These are phyloP conservation scores for Dissophora globulifera DNA, from an alignment of 192 early-diverging fungal species.

Conservation along the genomic window DNA sequence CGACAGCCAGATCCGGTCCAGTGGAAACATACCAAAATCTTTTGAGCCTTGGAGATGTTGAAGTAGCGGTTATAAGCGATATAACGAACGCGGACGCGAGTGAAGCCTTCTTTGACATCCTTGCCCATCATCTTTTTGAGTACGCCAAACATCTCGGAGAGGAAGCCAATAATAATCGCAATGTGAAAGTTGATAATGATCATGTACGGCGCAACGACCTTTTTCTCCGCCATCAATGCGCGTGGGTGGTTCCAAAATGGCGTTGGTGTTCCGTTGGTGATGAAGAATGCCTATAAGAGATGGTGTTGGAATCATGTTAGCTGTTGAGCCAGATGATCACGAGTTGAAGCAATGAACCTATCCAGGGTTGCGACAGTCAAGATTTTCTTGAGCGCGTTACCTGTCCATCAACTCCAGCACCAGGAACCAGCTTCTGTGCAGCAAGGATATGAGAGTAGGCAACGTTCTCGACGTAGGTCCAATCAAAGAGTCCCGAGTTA, in stretches of 20 bases:
- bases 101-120: slow-evolving; percentile 77
- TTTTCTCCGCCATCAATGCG: slow-evolving; percentile 72
- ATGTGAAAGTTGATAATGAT: slow-evolving; percentile 67
- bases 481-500: slow-evolving; percentile 87
- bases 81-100: slow-evolving; percentile 81
- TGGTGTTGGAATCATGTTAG: too few relatives aligned
- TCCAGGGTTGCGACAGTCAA: too few relatives aligned
- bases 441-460: slow-evolving; percentile 92
- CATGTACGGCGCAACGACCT: slow-evolving; percentile 63
- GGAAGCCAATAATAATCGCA: slow-evolving; percentile 60
- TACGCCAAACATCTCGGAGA: slow-evolving; percentile 73
- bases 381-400: too few relatives aligned
- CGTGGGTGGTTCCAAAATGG: slow-evolving; percentile 92
- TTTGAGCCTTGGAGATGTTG: slow-evolving; percentile 89
- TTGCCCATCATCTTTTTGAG: slow-evolving; percentile 70
- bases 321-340: too few relatives aligned
- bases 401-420: slow-evolving; percentile 54
- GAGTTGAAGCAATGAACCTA: too few relatives aligned
- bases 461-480: slow-evolving; percentile 95
- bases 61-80: slow-evolving; percentile 85
- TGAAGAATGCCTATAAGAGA: slow-evolving; percentile 81
- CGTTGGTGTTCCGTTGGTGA: slow-evolving; percentile 91
- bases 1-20: too few relatives aligned
- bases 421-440: slow-evolving; percentile 70
- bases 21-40: slow-evolving; percentile 48